Conservation (phyloP, 306 rosid species). For the Vigna unguiculata region DNA sequence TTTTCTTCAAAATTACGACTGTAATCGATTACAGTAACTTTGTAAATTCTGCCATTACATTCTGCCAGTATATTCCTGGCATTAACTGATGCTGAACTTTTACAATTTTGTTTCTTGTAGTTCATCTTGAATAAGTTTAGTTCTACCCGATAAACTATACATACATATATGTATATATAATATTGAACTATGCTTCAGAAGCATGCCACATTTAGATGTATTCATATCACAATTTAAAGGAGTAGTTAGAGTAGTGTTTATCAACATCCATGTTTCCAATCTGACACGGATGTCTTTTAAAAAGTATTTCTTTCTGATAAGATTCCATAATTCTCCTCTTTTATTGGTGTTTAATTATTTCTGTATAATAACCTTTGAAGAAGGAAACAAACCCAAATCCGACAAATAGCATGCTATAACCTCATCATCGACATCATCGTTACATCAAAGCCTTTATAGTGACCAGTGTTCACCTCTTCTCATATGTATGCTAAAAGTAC, state of each 20-base stretch:
- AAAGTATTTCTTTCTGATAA: slow-evolving; percentile 30
- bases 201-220: slow-evolving; percentile 22
- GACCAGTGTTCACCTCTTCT: slow-evolving; percentile 36
- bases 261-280: slow-evolving; percentile 26
- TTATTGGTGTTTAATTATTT: slow-evolving; percentile 11
- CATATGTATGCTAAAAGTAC: slow-evolving; percentile 41
- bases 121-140: too few relatives aligned
- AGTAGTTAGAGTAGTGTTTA: background rate
- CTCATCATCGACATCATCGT: slow-evolving; percentile 48
- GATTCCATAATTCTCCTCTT: slow-evolving; percentile 39
- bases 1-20: too few relatives aligned
- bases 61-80: background rate
- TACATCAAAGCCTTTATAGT: slow-evolving; percentile 39
- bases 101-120: too few relatives aligned
- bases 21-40: too few relatives aligned
- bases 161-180: too few relatives aligned
- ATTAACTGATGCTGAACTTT: background rate
- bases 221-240: slow-evolving; percentile 17
- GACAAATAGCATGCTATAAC: slow-evolving; percentile 55
- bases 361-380: slow-evolving; percentile 15
- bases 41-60: too few relatives aligned
- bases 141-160: too few relatives aligned
- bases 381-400: slow-evolving; percentile 49
- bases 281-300: slow-evolving; percentile 33
- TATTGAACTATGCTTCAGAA: slow-evolving; percentile 22